A percentile compares a stretch with the other conserved stretches of the same genome.
Evolutionary conservation across 805 yeast genomes (phyloP).

Genomic region (Kuraishia capsulata): DNA sequence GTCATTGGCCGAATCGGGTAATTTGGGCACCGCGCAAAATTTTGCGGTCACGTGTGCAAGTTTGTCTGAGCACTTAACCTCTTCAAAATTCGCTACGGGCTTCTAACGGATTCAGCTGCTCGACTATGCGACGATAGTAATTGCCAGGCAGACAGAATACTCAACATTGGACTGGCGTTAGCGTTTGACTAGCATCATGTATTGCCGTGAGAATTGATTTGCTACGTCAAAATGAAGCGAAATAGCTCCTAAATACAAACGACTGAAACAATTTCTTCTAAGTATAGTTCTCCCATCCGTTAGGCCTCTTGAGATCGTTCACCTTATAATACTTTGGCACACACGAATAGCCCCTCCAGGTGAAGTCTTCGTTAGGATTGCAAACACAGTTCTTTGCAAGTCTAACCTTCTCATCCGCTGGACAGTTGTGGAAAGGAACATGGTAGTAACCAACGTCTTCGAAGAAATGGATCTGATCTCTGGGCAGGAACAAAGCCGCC

Average conservation of each 20-base stretch:
- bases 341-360: conserved; percentile 71
- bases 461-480: conserved; percentile 67
- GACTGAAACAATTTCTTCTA: no score
- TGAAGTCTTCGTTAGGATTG: conserved; percentile 62
- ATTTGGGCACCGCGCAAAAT: background rate
- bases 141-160: no score
- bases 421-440: conserved; percentile 76
- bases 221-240: no score
- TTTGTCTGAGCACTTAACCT: no score
- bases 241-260: no score
- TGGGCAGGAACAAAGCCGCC: conserved; percentile 67
- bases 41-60: background rate
- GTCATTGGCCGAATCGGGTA: background rate
- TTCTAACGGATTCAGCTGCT: no score
- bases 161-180: no score
- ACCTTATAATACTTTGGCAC: conserved; percentile 52
- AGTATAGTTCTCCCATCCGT: conserved; percentile 59
- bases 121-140: no score
- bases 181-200: no score
- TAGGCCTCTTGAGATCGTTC: conserved; percentile 48
- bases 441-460: conserved; percentile 82
- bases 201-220: no score
- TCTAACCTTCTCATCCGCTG: conserved; percentile 55
- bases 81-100: no score
- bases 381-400: conserved; percentile 60